Evolutionary conservation across 129 eudicot genomes (phyloP), one percentile per base, ranked within the genome.

Genomic region (Flaveria trinervia): DNA sequence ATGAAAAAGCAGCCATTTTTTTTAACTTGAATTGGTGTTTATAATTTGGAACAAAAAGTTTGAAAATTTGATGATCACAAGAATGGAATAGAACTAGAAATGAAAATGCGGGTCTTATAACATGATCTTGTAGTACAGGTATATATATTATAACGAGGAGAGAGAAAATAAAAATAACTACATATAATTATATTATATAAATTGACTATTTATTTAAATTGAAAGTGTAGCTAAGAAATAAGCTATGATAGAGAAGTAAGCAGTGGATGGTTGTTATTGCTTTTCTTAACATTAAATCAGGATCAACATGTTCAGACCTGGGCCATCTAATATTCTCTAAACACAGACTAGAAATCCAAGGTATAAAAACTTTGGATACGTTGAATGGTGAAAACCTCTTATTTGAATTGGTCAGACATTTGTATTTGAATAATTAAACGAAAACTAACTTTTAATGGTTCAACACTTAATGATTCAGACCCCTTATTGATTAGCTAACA

Each of bases 1-100:
- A 79, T 59, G 87, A 71, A 77, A 85, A 88, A 25, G 92, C 88
- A 74, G 89, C 85, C 92, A 88, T 87, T 76, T 79, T 79, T 80
- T 70, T 33, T 52, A 15, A 17, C 46, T 59, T 43, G 50, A 56
- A 55, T 50, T 70, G 54, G 76, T 4, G 0, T 59, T 74, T 33
- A 36, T 75, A 48, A 30, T 22, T 60, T 68, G 72, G 71, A 57
- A 71, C 12, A 17, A 12, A 81, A 67, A 75, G 81, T 68, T 79
- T 59, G 49, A 72, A 36, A 57, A 52, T 52, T 16, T 39, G 69
- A 64, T 64, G 54, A 70, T 68, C 28, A 68, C 70, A 68, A 69
- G 81, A 78, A 57, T 54, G 62, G 62, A 48, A 59, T 8, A 50
- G 52, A 77, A 48, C n/a, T 57, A 68, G 81, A 65, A 64, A 72